A percentile compares a stretch with the other conserved stretches of the same genome.
These are phyloP conservation scores for Neurospora sp. DNA, from an alignment of 495 filamentous ascomycete genomes.

Conservation along the genomic window DNA sequence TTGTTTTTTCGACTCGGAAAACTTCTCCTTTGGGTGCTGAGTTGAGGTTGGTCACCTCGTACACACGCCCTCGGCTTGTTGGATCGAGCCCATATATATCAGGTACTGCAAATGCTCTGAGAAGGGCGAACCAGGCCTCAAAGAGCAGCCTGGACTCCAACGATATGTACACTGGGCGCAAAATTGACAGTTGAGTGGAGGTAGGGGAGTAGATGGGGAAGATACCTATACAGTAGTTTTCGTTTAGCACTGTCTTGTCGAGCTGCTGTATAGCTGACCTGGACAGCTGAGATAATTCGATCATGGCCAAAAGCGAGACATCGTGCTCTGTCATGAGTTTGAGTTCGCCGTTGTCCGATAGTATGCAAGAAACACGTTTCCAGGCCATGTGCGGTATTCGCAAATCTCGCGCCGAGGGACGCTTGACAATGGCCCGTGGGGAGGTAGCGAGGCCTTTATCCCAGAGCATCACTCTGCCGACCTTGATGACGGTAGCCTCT, in stretches of 20 bases:
- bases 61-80: slow-evolving; percentile 24
- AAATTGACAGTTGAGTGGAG: slow-evolving; percentile 50
- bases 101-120: slow-evolving; percentile 87
- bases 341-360: slow-evolving; percentile 92
- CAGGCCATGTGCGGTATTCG: slow-evolving; percentile 43
- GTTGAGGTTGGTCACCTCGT: slow-evolving; percentile 30
- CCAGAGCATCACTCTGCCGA: slow-evolving; percentile 90
- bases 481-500: slow-evolving; percentile 88
- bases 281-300: slow-evolving; percentile 83
- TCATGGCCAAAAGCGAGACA: slow-evolving; percentile 61
- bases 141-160: slow-evolving; percentile 81
- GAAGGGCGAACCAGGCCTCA: slow-evolving; percentile 92
- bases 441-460: slow-evolving; percentile 52
- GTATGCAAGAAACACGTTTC: slow-evolving; percentile 81
- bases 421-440: slow-evolving; percentile 41
- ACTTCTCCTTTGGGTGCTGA: slow-evolving; percentile 32
- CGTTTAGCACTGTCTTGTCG: slow-evolving; percentile 83
- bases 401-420: slow-evolving; percentile 37
- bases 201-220: slow-evolving; percentile 69
- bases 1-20: slow-evolving; percentile 50
- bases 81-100: slow-evolving; percentile 65
- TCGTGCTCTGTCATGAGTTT: slow-evolving; percentile 81
- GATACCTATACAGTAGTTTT: slow-evolving; percentile 90
- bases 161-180: slow-evolving; percentile 71
- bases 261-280: slow-evolving; percentile 83